These are phyloP conservation scores for Malus sylvestris DNA, from an alignment of 306 rosid genomes.

Conservation along the genomic window DNA sequence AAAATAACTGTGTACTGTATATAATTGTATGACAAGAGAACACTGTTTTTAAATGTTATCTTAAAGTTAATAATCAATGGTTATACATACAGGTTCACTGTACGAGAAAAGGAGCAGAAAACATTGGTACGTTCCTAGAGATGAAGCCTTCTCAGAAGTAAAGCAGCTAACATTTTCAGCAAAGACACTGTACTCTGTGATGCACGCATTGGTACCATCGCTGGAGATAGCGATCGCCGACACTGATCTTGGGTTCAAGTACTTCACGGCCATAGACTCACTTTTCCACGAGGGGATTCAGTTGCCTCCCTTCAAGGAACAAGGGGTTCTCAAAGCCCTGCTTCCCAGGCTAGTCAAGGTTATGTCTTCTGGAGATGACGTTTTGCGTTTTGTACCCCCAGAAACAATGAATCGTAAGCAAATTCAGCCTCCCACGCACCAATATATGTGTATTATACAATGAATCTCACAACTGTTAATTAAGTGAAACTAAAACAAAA, in stretches of 20 bases:
- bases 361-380: conserved; percentile 15
- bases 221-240: conserved; percentile 18
- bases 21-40: too few relatives aligned
- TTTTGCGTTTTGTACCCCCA: conserved; percentile 57
- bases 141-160: conserved; percentile 51
- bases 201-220: conserved; percentile 43
- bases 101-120: conserved; percentile 39
- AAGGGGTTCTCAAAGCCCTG: conserved; percentile 8
- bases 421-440: too few relatives aligned
- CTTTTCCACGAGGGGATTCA: conserved; percentile 46
- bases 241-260: conserved; percentile 28
- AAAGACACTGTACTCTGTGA: conserved; percentile 25
- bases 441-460: neutral
- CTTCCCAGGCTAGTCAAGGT: conserved; percentile 41
- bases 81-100: conserved; percentile 20
- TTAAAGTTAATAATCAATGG: neutral
- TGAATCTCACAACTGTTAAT: neutral
- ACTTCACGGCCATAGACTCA: conserved; percentile 48
- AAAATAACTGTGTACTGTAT: too few relatives aligned
- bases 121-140: conserved; percentile 54
- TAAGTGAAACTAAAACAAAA: neutral
- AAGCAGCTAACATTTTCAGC: conserved; percentile 39
- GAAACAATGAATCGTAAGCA: conserved; percentile 41
- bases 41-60: neutral
- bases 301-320: conserved; percentile 27